Conservation (phyloP, 2,329 filamentous ascomycete genomes). For the Fusarium veterinarium region DNA sequence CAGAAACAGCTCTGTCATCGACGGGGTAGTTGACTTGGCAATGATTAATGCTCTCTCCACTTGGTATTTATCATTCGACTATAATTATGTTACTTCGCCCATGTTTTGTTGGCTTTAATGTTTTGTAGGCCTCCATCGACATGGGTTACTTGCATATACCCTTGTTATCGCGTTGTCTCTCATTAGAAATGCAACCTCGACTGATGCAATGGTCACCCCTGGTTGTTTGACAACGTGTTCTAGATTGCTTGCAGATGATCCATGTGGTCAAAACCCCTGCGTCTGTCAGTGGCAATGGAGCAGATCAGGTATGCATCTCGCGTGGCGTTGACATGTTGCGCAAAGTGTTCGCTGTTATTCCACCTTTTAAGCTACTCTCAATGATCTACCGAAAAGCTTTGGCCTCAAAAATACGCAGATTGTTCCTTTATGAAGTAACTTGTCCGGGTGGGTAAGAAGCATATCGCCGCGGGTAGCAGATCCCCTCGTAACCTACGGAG, state of each 20-base stretch:
- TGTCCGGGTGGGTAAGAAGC: background rate
- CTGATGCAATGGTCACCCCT: background rate
- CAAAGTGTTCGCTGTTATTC: background rate
- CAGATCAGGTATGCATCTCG: background rate
- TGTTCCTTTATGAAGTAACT: background rate
- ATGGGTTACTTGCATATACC: background rate
- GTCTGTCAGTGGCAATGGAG: background rate
- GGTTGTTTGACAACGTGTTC: constrained; percentile 32
- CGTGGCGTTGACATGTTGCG: background rate
- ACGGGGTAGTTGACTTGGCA: background rate
- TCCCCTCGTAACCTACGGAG: background rate
- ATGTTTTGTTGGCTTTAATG: background rate
- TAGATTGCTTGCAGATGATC: constrained; percentile 23
- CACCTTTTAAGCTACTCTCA: background rate
- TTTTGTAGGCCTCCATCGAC: background rate
- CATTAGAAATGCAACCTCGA: background rate
- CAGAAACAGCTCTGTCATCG: background rate
- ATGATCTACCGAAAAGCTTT: background rate
- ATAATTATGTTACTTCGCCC: background rate
- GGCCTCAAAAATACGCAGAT: background rate
- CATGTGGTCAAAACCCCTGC: constrained; percentile 21
- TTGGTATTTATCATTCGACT: background rate
- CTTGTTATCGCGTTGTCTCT: background rate
- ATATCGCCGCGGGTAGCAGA: background rate
- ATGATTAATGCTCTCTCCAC: background rate